Percentiles rank a stretch among this genome's conserved stretches.
Evolutionary conservation across 768 basidiomycete species (phyloP).

Genomic region (Naganishia antarctica): DNA sequence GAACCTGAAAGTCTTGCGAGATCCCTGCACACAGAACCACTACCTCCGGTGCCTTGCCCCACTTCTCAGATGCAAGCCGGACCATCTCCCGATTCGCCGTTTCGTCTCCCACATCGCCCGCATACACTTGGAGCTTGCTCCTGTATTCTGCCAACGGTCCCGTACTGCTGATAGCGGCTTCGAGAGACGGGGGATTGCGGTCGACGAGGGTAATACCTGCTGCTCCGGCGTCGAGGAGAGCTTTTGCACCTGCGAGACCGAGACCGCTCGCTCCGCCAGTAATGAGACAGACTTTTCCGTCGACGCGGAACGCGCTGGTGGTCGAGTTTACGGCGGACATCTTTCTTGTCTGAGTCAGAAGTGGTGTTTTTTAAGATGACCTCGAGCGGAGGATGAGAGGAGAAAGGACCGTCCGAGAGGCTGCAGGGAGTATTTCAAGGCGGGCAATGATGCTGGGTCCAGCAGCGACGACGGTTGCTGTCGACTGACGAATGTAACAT

Average conservation of each 20-base stretch:
- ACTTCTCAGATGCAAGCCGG: neutral
- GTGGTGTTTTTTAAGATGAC: too few species aligned
- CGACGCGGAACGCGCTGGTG: constrained; percentile 15
- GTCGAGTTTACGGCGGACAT: neutral
- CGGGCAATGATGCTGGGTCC: too few species aligned
- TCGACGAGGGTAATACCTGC: constrained; percentile 18
- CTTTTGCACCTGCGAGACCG: constrained; percentile 18
- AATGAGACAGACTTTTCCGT: constrained; percentile 19
- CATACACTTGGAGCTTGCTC: neutral
- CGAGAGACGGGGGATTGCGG: neutral
- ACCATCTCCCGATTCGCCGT: constrained; percentile 6
- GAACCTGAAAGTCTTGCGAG: constrained; percentile 8
- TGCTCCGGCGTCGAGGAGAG: constrained; percentile 18
- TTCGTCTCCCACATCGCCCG: constrained; percentile 11
- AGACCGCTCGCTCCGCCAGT: constrained; percentile 20
- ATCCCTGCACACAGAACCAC: constrained; percentile 20
- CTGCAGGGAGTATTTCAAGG: too few species aligned
- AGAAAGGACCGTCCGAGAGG: too few species aligned
- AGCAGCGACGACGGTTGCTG: too few species aligned
- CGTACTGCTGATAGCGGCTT: neutral
- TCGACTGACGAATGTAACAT: too few species aligned
- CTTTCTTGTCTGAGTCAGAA: too few species aligned
- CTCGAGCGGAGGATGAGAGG: too few species aligned
- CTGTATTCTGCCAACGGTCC: neutral
- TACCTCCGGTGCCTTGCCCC: constrained; percentile 19